These are phyloP conservation scores for Leccinum aurantiacum DNA, from an alignment of 768 basidiomycete genomes.

Conservation along the genomic window DNA sequence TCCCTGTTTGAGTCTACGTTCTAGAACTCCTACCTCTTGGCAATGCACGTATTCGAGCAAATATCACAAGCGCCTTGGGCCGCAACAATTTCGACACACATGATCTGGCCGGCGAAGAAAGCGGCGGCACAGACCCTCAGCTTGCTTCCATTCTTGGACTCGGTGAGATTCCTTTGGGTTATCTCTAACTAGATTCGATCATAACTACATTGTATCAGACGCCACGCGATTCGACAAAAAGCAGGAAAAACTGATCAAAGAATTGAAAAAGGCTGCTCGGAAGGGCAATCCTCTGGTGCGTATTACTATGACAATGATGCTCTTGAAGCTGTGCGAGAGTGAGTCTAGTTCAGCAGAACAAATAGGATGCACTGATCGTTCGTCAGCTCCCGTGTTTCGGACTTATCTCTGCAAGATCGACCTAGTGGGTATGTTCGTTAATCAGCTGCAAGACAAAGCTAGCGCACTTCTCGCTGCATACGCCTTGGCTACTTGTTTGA, in stretches of 20 bases:
- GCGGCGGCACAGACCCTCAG: neutral
- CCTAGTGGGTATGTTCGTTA: no score
- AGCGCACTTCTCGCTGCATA: neutral
- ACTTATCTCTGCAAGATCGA: no score
- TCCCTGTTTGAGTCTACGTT: neutral
- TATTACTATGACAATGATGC: conserved; percentile 23
- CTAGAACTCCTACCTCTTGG: conserved; percentile 14
- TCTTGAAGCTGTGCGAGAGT: no score
- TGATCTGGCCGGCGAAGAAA: neutral
- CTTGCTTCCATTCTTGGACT: conserved; percentile 16
- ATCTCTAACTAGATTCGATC: neutral
- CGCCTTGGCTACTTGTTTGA: neutral
- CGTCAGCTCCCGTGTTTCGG: no score
- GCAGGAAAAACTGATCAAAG: conserved; percentile 15
- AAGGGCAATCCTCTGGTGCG: conserved; percentile 10
- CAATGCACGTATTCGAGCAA: conserved; percentile 12
- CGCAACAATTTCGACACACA: neutral
- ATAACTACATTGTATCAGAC: conserved; percentile 2
- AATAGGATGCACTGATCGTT: no score
- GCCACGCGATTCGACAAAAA: neutral
- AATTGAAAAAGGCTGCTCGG: conserved; percentile 8
- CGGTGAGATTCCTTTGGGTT: neutral
- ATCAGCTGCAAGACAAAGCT: no score
- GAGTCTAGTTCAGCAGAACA: no score
- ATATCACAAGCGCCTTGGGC: conserved; percentile 18